These are phyloP conservation scores for Monilinia vaccinii-corymbosi DNA, from an alignment of 2,329 filamentous ascomycete genomes.

Conservation along the genomic window DNA sequence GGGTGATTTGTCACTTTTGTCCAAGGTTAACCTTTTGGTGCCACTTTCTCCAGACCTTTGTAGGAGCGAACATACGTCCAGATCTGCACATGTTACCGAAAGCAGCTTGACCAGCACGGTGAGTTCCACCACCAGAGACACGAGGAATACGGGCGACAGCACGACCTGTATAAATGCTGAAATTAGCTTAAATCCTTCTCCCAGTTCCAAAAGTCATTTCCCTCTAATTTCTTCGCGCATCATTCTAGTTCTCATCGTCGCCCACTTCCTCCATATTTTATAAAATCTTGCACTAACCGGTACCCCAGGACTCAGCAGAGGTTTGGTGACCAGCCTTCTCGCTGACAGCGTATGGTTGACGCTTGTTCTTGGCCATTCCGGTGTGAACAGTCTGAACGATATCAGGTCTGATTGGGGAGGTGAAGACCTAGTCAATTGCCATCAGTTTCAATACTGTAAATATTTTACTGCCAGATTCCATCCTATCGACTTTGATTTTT, in stretches of 20 bases:
- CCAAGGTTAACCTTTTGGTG: constrained; percentile 99
- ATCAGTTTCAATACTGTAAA: constrained; percentile 19
- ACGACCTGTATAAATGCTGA: constrained; percentile 54
- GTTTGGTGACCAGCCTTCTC: constrained; percentile 99
- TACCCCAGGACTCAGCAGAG: constrained; percentile 99
- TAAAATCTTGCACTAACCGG: constrained; percentile 58
- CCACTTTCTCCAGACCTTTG: constrained; percentile 99
- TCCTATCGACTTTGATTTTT: background rate
- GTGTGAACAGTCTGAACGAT: constrained; percentile 96
- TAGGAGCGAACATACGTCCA: constrained; percentile 99
- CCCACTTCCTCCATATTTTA: constrained; percentile 10
- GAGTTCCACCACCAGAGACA: constrained; percentile 99
- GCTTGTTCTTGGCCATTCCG: constrained; percentile 99
- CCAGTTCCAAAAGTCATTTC: background rate
- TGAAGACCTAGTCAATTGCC: constrained; percentile 59
- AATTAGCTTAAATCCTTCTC: constrained; percentile 16
- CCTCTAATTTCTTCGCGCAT: background rate
- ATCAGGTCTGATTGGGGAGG: constrained; percentile 93
- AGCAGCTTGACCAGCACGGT: constrained; percentile 98
- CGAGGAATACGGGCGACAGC: constrained; percentile 99
- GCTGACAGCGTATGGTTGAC: constrained; percentile 98
- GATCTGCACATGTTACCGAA: constrained; percentile 99
- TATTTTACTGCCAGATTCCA: background rate
- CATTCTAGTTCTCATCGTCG: background rate
- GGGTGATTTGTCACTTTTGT: constrained; percentile 62